Conservation (phyloP, 257 asterid genomes). For the Fraxinus quadrangulata region DNA sequence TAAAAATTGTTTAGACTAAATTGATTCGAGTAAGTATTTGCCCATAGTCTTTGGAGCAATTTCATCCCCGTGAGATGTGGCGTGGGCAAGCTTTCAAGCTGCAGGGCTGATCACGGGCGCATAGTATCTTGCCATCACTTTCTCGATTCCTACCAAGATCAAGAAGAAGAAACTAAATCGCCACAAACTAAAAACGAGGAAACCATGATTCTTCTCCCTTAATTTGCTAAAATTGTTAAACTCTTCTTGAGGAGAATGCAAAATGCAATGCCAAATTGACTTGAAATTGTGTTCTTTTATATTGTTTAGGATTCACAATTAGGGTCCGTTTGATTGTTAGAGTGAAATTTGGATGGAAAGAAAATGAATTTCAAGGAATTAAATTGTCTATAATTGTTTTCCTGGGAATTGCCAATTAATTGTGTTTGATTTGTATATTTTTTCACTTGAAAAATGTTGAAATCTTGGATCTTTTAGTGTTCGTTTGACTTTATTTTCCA, state of each 20-base stretch:
- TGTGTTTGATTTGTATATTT: too few relatives aligned
- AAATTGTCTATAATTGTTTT: too few relatives aligned
- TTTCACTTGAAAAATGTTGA: too few relatives aligned
- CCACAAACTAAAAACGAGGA: conserved; percentile 35
- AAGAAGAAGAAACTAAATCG: conserved; percentile 35
- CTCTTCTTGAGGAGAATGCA: background rate
- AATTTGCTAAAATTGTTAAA: background rate
- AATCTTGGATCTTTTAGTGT: too few relatives aligned
- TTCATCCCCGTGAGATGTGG: conserved; percentile 78
- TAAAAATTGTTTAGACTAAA: background rate
- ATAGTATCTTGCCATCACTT: conserved; percentile 29
- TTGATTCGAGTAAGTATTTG: too few relatives aligned
- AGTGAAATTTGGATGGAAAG: too few relatives aligned
- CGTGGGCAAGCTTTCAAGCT: conserved; percentile 54
- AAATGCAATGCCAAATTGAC: conserved; percentile 24
- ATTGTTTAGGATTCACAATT: conserved; percentile 17
- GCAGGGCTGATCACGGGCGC: conserved; percentile 34
- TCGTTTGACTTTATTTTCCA: too few relatives aligned
- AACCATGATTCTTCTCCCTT: conserved; percentile 39
- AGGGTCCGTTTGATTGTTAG: too few relatives aligned
- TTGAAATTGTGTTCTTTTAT: conserved; percentile 27
- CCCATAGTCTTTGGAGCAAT: conserved; percentile 67
- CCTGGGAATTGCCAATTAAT: too few relatives aligned
- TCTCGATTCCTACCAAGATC: conserved; percentile 17
- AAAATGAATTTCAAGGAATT: too few relatives aligned